Base-by-base conservation (phyloP, 768 basidiomycete species). In the Candolleomyces eurysporus region DNA sequence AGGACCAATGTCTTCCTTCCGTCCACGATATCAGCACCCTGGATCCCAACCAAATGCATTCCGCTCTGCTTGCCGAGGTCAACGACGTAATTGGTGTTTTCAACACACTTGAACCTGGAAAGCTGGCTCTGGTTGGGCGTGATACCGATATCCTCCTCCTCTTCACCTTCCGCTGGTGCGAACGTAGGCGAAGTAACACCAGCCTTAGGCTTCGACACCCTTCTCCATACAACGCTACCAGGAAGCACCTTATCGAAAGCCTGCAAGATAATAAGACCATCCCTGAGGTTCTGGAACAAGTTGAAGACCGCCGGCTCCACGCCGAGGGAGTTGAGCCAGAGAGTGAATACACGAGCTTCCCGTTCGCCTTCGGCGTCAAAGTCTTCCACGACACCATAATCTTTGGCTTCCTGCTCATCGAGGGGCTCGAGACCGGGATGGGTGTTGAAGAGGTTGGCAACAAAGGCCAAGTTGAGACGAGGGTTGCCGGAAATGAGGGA, bases 361-460 rank as follows among this genome's bases (percentile, higher is more conserved):
- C 97, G 88, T 73, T 99, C 97, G 62, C 97, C 97, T 73, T 99
- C 97, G 0, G 96, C 97, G 64, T 99, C 97, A 67, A 99, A 99
- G 77, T 98, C 97, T 69, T 98, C 96, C 40, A 99, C 84, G 0
- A 79, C 85, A 22, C 92, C 91, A 62, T 92, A 92, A 66, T 92
- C 91, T 63, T 96, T 94, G 5, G 91, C 91, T 72, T 98, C 95
- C 70, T 94, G 85, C 69, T 95, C 94, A 70, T 96, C 95, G 49
- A 98, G 84, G 1, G 96, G 96, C 63, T 85, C 97, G 36, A 98
- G 88, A 0, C 96, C 94, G 0, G 96, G 97, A 75, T 91, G 88
- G 2, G 93, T 98, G 80, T 99, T 99, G 85, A 99, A 99, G 58
- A 99, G 84, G 75, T 98, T 96, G 45, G 97, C 97, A 61, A 98